Percentiles rank a stretch among this genome's conserved stretches.
These are phyloP conservation scores for Xylaria scruposa DNA, from an alignment of 495 filamentous ascomycete genomes.

Conservation along the genomic window DNA sequence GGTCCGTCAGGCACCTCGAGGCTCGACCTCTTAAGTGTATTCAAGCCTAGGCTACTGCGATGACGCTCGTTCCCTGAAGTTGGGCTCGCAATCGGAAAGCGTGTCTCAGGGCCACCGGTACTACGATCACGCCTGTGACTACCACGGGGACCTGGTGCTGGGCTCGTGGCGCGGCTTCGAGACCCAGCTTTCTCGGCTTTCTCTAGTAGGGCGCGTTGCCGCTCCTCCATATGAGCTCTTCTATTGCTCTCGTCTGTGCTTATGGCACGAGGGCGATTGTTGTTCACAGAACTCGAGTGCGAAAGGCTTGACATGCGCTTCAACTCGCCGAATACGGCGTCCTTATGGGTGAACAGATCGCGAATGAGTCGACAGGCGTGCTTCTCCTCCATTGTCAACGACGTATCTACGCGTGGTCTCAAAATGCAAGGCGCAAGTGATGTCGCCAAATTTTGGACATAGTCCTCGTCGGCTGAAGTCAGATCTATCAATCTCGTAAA, in stretches of 20 bases:
- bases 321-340: conserved; percentile 92
- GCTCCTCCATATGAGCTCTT: conserved; percentile 90
- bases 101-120: conserved; percentile 75
- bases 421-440: conserved; percentile 86
- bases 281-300: conserved; percentile 57
- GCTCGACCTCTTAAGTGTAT: conserved; percentile 48
- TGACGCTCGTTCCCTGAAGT: conserved; percentile 58
- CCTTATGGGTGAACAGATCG: conserved; percentile 92
- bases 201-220: conserved; percentile 80
- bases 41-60: conserved; percentile 48
- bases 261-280: conserved; percentile 80
- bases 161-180: conserved; percentile 75
- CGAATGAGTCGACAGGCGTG: conserved; percentile 91
- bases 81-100: conserved; percentile 85
- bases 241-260: conserved; percentile 97
- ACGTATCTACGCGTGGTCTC: conserved; percentile 82
- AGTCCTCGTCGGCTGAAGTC: conserved; percentile 92
- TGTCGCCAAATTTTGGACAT: conserved; percentile 76
- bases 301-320: conserved; percentile 83
- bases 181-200: conserved; percentile 63
- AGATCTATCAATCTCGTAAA: conserved; percentile 96
- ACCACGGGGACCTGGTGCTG: conserved; percentile 65
- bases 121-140: conserved; percentile 76
- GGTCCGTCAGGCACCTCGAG: conserved; percentile 55
- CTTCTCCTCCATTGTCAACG: conserved; percentile 92